Conservation (phyloP, 202 grass and related monocot genomes). For the Hordeum pubiflorum region DNA sequence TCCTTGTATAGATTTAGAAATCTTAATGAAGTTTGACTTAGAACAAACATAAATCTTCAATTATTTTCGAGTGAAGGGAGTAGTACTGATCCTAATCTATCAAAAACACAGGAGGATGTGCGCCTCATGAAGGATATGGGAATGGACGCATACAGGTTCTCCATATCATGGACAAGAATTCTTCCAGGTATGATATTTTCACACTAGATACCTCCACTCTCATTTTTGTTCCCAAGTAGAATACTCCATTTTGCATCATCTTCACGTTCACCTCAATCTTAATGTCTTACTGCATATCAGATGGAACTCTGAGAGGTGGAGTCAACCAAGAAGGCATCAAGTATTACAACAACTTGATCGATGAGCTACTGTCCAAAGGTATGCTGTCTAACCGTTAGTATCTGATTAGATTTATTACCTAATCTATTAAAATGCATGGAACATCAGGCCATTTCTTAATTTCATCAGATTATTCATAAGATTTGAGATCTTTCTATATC, state of each 20-base stretch:
- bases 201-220: neutral
- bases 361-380: constrained; percentile 50
- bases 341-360: constrained; percentile 54
- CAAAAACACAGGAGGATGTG: constrained; percentile 40
- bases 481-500: neutral
- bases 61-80: no score
- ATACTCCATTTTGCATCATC: no score
- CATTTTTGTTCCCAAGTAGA: neutral
- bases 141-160: constrained; percentile 50
- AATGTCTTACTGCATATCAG: constrained; percentile 14
- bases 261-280: neutral
- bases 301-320: constrained; percentile 42
- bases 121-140: constrained; percentile 48
- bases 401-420: neutral
- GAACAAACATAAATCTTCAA: no score
- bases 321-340: constrained; percentile 44
- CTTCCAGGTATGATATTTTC: constrained; percentile 28
- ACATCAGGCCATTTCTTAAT: neutral
- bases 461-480: neutral
- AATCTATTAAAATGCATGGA: neutral
- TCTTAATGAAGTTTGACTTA: no score
- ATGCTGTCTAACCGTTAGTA: neutral
- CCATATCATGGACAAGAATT: constrained; percentile 57
- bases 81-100: neutral
- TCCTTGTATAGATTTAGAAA: no score